Base-by-base conservation (phyloP, 805 yeast genomes). In the Wickerhamiella qilinensis region DNA sequence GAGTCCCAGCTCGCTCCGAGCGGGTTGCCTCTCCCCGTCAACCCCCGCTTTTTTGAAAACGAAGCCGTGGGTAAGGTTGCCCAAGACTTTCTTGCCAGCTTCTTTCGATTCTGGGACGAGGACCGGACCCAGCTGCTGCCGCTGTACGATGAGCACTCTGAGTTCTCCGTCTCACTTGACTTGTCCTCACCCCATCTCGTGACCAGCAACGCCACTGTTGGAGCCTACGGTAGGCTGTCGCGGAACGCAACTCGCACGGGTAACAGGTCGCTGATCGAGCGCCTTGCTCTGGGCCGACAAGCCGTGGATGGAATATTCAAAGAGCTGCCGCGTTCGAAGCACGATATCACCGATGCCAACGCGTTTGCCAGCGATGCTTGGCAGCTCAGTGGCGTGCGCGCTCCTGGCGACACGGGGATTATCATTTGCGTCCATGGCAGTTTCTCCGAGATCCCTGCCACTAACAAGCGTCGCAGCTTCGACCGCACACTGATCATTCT, bases 401-500 rank as follows among this genome's bases (percentile, higher is more conserved):
- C 66, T 40, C 75, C 82, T 6, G 75, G 71, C 35, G 70, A 85
- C 21, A 71, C 75, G 37, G 95, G 94, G 4, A 73, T 91, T 50
- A 65, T 81, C 51, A 69, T 88, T 33, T 65, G 74, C 0, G 59
- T 88, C 14, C 98, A 91, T 60, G 98, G 98, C 3, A 76, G 71
- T 41, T 88, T 73, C 53, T 75, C 73, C 37, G 97, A 91, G 57
- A 32, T 46, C 25, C 41, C 51, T 38, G 45, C 51, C 43, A 42
- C 41, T 27, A 47, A 77, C 27, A 62, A 71, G 4, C 67, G 65
- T 47, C 78, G 91, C 54, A 73, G 91, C 8, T 91, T 91, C 57
- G 98, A 91, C 56, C 69, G 98, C 52, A 67, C 77, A 1, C 75
- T 91, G 54, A 64, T 82, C n/a, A 62, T 81, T 20, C 76, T 85